These are phyloP conservation scores for Afroboletus lepidellus DNA, from an alignment of 1,284 basidiomycete species.

Conservation along the genomic window DNA sequence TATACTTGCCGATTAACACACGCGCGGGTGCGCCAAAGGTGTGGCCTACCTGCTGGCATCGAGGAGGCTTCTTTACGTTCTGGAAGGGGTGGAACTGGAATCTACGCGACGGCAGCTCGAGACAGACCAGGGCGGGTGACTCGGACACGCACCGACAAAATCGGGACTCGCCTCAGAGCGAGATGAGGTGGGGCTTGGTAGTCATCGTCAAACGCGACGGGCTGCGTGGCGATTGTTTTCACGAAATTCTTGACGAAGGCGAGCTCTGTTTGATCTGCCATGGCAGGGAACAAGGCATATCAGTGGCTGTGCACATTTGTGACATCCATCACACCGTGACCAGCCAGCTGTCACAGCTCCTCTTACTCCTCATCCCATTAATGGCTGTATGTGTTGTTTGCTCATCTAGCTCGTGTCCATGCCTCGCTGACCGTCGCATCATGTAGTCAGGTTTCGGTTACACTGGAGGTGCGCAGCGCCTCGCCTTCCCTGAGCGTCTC, in stretches of 20 bases:
- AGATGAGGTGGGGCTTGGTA: constrained; percentile 74
- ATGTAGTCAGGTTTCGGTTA: constrained; percentile 34
- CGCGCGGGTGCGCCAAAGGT: constrained; percentile 3
- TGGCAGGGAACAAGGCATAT: constrained; percentile 17
- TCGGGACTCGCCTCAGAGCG: constrained; percentile 70
- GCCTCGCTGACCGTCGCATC: constrained; percentile 16
- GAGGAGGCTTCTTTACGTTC: constrained; percentile 41
- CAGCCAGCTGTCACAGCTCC: constrained; percentile 17
- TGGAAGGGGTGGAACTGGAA: constrained; percentile 58
- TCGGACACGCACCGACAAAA: constrained; percentile 57
- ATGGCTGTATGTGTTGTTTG: constrained; percentile 30
- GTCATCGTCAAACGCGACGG: constrained; percentile 70
- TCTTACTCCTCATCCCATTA: constrained; percentile 1
- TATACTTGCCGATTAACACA: constrained; percentile 12
- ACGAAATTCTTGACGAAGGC: constrained; percentile 73
- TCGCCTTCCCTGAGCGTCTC: neutral
- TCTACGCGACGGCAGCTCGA: constrained; percentile 36
- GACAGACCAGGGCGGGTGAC: neutral
- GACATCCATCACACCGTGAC: constrained; percentile 24
- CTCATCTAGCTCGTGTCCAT: neutral
- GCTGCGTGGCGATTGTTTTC: constrained; percentile 66
- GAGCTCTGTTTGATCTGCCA: constrained; percentile 68
- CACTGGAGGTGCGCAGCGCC: constrained; percentile 29
- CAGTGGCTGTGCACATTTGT: constrained; percentile 22
- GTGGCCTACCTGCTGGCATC: constrained; percentile 37